A percentile compares a stretch with the other conserved stretches of the same genome.
Conservation (phyloP, 202 grass and related monocot genomes). For the Hordeum pubiflorum region DNA sequence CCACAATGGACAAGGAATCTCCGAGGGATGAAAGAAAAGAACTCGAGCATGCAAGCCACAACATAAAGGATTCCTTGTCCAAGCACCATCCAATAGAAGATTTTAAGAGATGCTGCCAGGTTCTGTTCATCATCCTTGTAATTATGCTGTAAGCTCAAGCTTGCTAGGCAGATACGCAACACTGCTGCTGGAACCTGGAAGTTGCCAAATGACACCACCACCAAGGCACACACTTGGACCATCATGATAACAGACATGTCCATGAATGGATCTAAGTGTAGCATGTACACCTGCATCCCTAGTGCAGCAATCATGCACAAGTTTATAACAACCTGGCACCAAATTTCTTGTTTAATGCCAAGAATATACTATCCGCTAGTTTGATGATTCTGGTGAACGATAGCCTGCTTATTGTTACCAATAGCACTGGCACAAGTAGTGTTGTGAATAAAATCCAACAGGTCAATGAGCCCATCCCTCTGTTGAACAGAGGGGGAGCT, state of each 20-base stretch:
- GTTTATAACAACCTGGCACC: background rate
- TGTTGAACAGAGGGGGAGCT: background rate
- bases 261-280: too few relatives aligned
- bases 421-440: background rate
- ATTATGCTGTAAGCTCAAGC: background rate
- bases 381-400: background rate
- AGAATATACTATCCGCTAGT: background rate
- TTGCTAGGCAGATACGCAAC: background rate
- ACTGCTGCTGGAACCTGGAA: background rate
- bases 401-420: background rate
- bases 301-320: background rate
- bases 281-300: background rate
- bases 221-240: background rate
- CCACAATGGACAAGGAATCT: background rate
- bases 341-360: background rate
- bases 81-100: background rate
- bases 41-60: background rate
- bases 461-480: too few relatives aligned
- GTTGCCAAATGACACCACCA: background rate
- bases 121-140: background rate
- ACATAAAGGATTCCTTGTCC: background rate
- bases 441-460: background rate
- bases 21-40: slow-evolving; percentile 1
- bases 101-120: background rate
- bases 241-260: fast-evolving